phyloP scores from a whole-genome alignment of 1,139 yeast species.

The Lodderomyces jiufengensis region DNA sequence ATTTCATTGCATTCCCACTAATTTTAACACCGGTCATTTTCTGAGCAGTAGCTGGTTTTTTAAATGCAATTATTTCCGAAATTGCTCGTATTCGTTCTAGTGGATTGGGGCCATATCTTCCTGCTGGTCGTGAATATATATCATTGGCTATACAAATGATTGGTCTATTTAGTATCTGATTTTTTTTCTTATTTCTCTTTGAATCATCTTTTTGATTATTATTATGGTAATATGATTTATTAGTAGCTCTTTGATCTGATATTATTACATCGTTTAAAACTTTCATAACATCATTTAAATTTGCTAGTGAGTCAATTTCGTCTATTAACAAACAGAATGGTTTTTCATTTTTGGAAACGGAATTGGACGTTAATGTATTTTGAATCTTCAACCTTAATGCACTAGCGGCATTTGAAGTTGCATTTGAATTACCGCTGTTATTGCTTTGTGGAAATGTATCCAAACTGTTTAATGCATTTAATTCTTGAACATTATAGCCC shows the following conservation, averaged over 20 bases:
- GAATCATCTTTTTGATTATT: background rate
- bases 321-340: conserved; percentile 85
- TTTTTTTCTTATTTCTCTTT: conserved; percentile 25
- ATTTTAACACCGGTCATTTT: conserved; percentile 31
- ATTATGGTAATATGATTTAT: conserved; percentile 9
- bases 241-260: conserved; percentile 54
- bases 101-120: conserved; percentile 36
- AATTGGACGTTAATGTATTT: conserved; percentile 66
- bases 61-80: conserved; percentile 69
- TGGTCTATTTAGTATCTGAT: conserved; percentile 62
- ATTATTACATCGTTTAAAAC: conserved; percentile 59
- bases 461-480: conserved; percentile 81
- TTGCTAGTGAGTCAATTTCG: conserved; percentile 89
- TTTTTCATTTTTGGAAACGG: conserved; percentile 47
- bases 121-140: conserved; percentile 51
- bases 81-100: conserved; percentile 70
- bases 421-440: conserved; percentile 4
- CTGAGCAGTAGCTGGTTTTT: conserved; percentile 50
- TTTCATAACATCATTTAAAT: conserved; percentile 67
- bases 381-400: conserved; percentile 50
- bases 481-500: conserved; percentile 77
- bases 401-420: conserved; percentile 20
- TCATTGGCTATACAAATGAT: conserved; percentile 93
- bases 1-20: conserved; percentile 35
- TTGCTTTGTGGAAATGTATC: conserved; percentile 30